Evolutionary conservation across 2,329 filamentous ascomycete genomes (phyloP).

Genomic region (Cadophora malorum): DNA sequence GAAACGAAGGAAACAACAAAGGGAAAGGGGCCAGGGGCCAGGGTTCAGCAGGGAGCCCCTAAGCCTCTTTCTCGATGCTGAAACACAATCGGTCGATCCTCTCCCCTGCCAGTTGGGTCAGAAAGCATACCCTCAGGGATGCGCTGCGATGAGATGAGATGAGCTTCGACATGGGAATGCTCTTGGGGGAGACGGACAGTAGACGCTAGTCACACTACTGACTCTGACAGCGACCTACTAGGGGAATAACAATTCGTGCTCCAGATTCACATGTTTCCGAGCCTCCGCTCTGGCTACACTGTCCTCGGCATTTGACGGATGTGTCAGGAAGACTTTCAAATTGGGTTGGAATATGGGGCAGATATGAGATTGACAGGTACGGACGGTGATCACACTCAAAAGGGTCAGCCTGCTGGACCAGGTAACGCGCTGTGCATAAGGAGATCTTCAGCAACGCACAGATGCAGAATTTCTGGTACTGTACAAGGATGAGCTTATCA

Average conservation of each 20-base stretch:
- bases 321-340: not conserved
- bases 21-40: not conserved
- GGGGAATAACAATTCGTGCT: not conserved
- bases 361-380: conserved; percentile 20
- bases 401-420: conserved; percentile 1
- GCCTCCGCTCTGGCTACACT: not conserved
- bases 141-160: conserved; percentile 18
- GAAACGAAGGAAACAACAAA: conserved; percentile 11
- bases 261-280: not conserved
- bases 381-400: conserved; percentile 6
- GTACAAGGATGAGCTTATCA: conserved; percentile 2
- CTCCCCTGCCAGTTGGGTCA: not conserved
- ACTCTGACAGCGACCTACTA: not conserved
- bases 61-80: conserved; percentile 17
- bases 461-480: not conserved
- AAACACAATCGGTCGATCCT: conserved; percentile 24
- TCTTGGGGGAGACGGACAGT: not conserved
- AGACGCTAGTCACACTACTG: not conserved
- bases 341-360: conserved; percentile 6
- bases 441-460: conserved; percentile 17
- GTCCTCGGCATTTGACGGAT: not conserved
- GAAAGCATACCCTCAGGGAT: not conserved
- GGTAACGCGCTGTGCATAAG: conserved; percentile 16
- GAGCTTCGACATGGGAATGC: conserved; percentile 17
- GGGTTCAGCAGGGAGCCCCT: not conserved